Evolutionary conservation across 345 rosid genomes (phyloP).

Genomic region (Lepidium aucheri): DNA sequence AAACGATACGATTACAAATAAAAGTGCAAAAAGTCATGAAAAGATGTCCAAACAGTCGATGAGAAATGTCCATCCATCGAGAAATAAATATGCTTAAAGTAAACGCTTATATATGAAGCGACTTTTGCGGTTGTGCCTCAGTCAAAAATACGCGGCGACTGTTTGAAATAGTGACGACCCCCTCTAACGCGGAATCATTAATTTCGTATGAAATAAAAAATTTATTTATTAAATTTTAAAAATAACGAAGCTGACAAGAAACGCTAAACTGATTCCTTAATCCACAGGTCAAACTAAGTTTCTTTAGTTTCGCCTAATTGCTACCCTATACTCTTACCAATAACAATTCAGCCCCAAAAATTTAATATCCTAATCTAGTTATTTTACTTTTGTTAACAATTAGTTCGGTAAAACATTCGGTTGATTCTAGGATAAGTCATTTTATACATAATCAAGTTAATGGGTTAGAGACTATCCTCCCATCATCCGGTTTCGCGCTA

Average conservation of each 20-base stretch:
- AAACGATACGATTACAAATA: neutral
- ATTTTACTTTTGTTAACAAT: too few species aligned
- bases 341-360: neutral
- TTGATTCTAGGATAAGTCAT: too few species aligned
- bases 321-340: neutral
- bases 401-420: too few species aligned
- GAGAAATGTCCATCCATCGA: slow-evolving; percentile 10
- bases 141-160: slow-evolving; percentile 26
- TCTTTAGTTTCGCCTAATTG: neutral
- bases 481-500: too few species aligned
- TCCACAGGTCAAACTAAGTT: neutral
- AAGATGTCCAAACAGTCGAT: slow-evolving; percentile 15
- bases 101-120: slow-evolving; percentile 22
- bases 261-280: slow-evolving; percentile 10
- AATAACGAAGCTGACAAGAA: slow-evolving; percentile 13
- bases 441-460: too few species aligned
- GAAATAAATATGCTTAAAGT: slow-evolving; percentile 16
- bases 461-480: too few species aligned
- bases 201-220: neutral
- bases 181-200: slow-evolving; percentile 8
- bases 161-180: slow-evolving; percentile 12
- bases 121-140: neutral
- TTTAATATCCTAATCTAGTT: neutral
- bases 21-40: neutral
- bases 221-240: neutral